Percentiles rank a stretch among this genome's conserved stretches.
Conservation (phyloP, 2,329 filamentous ascomycete species). For the Microsporum audouinii region DNA sequence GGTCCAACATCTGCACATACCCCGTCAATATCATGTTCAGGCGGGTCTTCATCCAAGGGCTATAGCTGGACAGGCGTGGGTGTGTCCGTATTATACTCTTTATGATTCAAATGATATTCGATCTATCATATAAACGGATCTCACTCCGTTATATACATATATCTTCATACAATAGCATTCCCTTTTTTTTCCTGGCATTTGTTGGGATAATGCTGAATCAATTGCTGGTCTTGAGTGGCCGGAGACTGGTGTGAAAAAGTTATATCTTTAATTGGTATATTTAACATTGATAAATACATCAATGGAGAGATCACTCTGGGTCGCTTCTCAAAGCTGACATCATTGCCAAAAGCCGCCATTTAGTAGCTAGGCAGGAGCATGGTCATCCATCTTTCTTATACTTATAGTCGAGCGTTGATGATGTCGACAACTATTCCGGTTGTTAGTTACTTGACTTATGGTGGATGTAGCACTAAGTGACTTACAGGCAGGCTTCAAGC, state of each 20-base stretch:
- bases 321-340: background rate
- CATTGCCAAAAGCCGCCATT: background rate
- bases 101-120: slow-evolving; percentile 17
- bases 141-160: background rate
- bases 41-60: slow-evolving; percentile 20
- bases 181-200: background rate
- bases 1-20: slow-evolving; percentile 39
- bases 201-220: background rate
- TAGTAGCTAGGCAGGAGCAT: background rate
- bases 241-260: background rate
- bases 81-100: slow-evolving; percentile 34
- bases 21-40: slow-evolving; percentile 17
- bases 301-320: background rate
- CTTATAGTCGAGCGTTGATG: slow-evolving; percentile 50
- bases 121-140: background rate
- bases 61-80: slow-evolving; percentile 33
- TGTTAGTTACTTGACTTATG: slow-evolving; percentile 6
- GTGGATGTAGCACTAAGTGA: slow-evolving; percentile 7
- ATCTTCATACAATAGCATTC: background rate
- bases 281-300: background rate
- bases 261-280: background rate
- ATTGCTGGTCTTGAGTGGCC: background rate
- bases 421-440: slow-evolving; percentile 49
- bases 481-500: slow-evolving; percentile 90
- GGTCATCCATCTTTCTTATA: background rate